phyloP scores from a whole-genome alignment of 176 grass and related monocot species.

The Carex pumila region DNA sequence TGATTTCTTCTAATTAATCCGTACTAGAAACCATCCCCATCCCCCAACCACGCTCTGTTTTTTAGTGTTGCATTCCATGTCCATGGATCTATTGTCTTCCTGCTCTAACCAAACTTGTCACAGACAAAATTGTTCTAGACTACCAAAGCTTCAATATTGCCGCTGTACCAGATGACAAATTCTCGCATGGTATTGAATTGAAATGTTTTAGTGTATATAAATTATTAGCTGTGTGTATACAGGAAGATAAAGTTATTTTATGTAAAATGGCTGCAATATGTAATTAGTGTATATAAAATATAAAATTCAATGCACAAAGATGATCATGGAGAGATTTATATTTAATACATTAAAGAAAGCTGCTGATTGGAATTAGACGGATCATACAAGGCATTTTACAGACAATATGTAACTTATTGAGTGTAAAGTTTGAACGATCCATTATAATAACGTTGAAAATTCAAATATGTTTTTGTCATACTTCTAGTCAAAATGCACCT shows the following conservation, averaged over 20 bases:
- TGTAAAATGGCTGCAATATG: neutral
- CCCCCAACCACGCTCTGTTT: neutral
- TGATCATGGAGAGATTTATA: neutral
- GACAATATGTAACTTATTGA: neutral
- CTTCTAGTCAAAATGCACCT: neutral
- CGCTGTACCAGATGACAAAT: neutral
- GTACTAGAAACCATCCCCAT: neutral
- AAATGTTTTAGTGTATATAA: neutral
- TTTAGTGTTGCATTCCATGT: neutral
- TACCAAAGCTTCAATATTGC: neutral
- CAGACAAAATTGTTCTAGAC: neutral
- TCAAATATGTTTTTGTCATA: too few relatives aligned
- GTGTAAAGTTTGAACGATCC: neutral
- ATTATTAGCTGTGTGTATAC: too few relatives aligned
- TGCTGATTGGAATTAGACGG: neutral
- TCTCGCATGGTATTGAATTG: neutral
- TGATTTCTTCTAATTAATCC: neutral
- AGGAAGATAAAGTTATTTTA: neutral
- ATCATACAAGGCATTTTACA: neutral
- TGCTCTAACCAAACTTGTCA: neutral
- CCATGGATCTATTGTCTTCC: neutral
- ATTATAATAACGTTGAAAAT: neutral
- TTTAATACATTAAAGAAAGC: neutral
- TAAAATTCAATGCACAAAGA: neutral
- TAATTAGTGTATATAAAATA: neutral